Conservation (phyloP, 805 yeast species). For the Kuraishia ogatae region DNA sequence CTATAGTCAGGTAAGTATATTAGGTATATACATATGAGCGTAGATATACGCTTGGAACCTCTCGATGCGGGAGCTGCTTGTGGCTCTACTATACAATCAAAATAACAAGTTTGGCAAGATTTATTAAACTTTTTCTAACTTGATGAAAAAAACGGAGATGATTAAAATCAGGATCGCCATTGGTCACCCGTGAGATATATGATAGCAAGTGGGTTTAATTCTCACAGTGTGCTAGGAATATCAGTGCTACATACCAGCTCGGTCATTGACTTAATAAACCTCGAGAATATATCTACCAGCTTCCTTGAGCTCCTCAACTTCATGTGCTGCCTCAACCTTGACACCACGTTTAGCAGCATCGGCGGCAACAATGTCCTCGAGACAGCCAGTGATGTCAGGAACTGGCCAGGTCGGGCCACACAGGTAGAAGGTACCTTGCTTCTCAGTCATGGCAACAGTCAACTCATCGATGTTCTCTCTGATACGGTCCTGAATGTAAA, state of each 20-base stretch:
- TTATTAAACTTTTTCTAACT: too few species aligned
- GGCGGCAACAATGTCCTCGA: conserved; percentile 66
- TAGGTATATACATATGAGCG: too few species aligned
- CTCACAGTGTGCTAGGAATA: too few species aligned
- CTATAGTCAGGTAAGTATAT: too few species aligned
- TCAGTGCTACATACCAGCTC: too few species aligned
- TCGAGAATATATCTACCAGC: conserved; percentile 86
- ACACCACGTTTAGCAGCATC: conserved; percentile 67
- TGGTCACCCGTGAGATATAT: too few species aligned
- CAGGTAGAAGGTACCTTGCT: conserved; percentile 85
- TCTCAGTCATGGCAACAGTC: conserved; percentile 67
- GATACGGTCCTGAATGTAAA: conserved; percentile 91
- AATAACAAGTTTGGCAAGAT: too few species aligned
- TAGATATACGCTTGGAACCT: too few species aligned
- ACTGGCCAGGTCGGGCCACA: conserved; percentile 99
- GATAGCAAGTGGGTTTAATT: background rate
- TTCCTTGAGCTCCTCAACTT: conserved; percentile 90
- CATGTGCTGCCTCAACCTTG: conserved; percentile 63
- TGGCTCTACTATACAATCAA: too few species aligned
- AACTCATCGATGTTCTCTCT: conserved; percentile 65
- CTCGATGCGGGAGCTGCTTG: too few species aligned
- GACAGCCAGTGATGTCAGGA: conserved; percentile 87
- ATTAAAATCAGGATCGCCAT: too few species aligned
- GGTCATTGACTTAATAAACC: conserved; percentile 47
- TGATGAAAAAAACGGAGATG: too few species aligned